Base-by-base conservation (phyloP, 768 basidiomycete genomes). In the Auricularia heimuer region DNA sequence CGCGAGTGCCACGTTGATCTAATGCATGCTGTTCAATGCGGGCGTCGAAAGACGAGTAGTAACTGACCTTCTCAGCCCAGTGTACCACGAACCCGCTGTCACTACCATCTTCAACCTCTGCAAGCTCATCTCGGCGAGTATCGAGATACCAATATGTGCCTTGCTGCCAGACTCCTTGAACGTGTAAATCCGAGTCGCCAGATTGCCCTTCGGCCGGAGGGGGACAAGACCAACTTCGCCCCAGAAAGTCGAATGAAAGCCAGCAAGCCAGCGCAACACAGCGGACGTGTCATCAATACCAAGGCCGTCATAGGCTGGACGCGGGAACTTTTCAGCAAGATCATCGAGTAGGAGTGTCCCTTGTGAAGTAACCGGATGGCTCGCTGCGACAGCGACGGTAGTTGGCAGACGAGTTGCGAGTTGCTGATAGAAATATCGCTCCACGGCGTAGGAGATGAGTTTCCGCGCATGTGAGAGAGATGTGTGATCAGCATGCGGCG, bases 121-220 rank as follows among this genome's bases (percentile, higher is more conserved):
- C 58, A 24, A 65, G 58, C 42, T 65, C 64, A 10, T 65, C 64
- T 10, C 60, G 64, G 62, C 64, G 64, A 33, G 64, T 65, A 33
- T 65, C 64, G 7, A 65, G 44, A 37, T 65, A 65, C 56, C 56
- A 65, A 39, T 65, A 65, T 12, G 64, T 65, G 12, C 64, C 64
- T 21, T 65, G 64, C 16, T 45, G 16, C 64, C 64, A 65, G 11
- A 65, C 64, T 3, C 64, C 64, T 34, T 54, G 4, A 54, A 10
- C 12, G 29, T 33, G 10, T 21, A 14, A 29, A 10, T 29, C 39
- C 18, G 33, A 14, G 12, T 65, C 21, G 35, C 60, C 37, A 14
- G n/a, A 35, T 16, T 61, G 39, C 36, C n/a, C 21, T 16, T 45
- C 36, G 14, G 34, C 21, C 7, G 64, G 64, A 16, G 64, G 58